Evolutionary conservation across 1,139 yeast species (phyloP).

Genomic region (Candida albicans): DNA sequence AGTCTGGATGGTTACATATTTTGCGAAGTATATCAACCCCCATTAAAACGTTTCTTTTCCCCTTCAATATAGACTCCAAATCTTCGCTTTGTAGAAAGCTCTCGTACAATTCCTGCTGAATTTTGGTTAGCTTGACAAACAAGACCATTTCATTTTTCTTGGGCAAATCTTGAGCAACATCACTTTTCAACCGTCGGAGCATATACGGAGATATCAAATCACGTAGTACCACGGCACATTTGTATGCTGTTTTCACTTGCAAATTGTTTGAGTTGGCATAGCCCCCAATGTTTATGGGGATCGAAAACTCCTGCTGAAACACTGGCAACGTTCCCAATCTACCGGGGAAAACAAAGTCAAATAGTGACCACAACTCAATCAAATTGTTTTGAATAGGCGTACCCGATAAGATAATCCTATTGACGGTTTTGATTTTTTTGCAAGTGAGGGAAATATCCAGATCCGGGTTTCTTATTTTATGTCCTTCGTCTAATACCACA

Average conservation of each 20-base stretch:
- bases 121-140: slow-evolving; percentile 79
- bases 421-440: slow-evolving; percentile 77
- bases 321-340: slow-evolving; percentile 92
- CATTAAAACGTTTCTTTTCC: slow-evolving; percentile 77
- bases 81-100: slow-evolving; percentile 78
- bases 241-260: slow-evolving; percentile 94
- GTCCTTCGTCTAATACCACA: slow-evolving; percentile 92
- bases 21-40: slow-evolving; percentile 90
- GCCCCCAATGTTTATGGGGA: slow-evolving; percentile 96
- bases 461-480: slow-evolving; percentile 93
- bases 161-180: slow-evolving; percentile 96
- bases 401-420: slow-evolving; percentile 86
- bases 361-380: slow-evolving; percentile 88
- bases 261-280: slow-evolving; percentile 95
- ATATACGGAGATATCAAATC: slow-evolving; percentile 89
- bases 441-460: slow-evolving; percentile 83
- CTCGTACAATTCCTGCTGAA: slow-evolving; percentile 73
- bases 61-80: slow-evolving; percentile 66
- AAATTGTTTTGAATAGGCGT: slow-evolving; percentile 95
- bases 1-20: slow-evolving; percentile 95
- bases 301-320: slow-evolving; percentile 86
- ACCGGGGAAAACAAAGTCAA: slow-evolving; percentile 95
- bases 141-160: slow-evolving; percentile 91
- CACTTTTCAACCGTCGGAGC: slow-evolving; percentile 81
- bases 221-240: slow-evolving; percentile 88